A percentile compares a stretch with the other conserved stretches of the same genome.
phyloP scores from a whole-genome alignment of 345 rosid genomes.

The Aquilaria sinensis region DNA sequence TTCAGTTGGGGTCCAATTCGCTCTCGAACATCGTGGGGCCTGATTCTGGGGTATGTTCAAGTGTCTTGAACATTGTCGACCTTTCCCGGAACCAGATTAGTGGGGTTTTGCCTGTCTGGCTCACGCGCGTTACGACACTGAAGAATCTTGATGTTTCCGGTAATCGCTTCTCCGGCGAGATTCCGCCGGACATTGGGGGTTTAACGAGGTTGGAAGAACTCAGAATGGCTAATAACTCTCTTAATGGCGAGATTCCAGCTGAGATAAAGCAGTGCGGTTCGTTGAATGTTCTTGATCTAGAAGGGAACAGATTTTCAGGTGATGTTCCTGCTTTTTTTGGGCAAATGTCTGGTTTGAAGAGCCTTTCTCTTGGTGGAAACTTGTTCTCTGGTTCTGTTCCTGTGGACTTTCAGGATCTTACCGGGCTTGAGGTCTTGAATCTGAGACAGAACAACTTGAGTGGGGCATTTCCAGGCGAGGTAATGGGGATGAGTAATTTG shows the following conservation, averaged over 20 bases:
- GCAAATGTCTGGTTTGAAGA: slow-evolving; percentile 45
- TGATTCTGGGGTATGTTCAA: slow-evolving; percentile 35
- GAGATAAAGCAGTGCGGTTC: slow-evolving; percentile 62
- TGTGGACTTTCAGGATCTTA: slow-evolving; percentile 35
- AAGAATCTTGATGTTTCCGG: slow-evolving; percentile 60
- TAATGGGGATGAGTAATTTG: slow-evolving; percentile 48
- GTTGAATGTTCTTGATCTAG: slow-evolving; percentile 54
- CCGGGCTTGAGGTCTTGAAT: slow-evolving; percentile 43
- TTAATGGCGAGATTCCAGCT: slow-evolving; percentile 49
- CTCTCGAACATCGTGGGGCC: slow-evolving; percentile 45
- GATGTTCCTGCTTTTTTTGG: slow-evolving; percentile 60
- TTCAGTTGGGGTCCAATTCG: slow-evolving; percentile 61
- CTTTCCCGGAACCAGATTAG: slow-evolving; percentile 48
- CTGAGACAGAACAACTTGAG: slow-evolving; percentile 48
- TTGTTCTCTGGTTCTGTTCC: slow-evolving; percentile 65
- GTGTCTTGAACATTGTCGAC: slow-evolving; percentile 55
- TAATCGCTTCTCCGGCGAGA: slow-evolving; percentile 55
- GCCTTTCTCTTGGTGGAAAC: slow-evolving; percentile 58
- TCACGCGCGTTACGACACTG: slow-evolving; percentile 35
- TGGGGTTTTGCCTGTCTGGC: slow-evolving; percentile 66
- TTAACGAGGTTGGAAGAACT: slow-evolving; percentile 51
- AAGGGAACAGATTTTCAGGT: slow-evolving; percentile 61
- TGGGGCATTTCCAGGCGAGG: slow-evolving; percentile 62
- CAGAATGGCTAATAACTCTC: slow-evolving; percentile 63
- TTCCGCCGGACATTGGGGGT: slow-evolving; percentile 57